Conservation (phyloP, 2,329 filamentous ascomycete genomes). For the Phaeosphaeriaceae sp. region DNA sequence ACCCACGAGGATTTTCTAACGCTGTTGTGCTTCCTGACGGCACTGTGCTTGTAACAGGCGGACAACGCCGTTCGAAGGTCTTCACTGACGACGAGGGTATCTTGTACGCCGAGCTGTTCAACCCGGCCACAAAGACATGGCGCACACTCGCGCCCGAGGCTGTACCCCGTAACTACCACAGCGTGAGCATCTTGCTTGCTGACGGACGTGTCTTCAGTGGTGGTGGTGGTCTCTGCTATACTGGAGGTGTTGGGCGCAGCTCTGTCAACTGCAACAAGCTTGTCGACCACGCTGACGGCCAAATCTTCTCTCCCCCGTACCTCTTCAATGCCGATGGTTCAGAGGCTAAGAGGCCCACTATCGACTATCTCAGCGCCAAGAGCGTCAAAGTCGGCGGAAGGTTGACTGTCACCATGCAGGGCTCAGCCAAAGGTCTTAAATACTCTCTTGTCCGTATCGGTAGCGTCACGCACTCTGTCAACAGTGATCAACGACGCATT, state of each 20-base stretch:
- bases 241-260: constrained; percentile 18
- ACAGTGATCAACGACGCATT: constrained; percentile 35
- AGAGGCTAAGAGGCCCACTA: constrained; percentile 21
- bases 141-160: constrained; percentile 28
- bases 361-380: constrained; percentile 18
- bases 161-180: constrained; percentile 36
- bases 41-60: constrained; percentile 34
- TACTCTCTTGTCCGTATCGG: constrained; percentile 32
- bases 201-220: constrained; percentile 34
- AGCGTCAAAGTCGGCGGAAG: constrained; percentile 28
- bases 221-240: constrained; percentile 35
- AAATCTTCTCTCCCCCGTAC: constrained; percentile 37
- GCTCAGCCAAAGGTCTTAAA: constrained; percentile 10
- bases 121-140: constrained; percentile 33
- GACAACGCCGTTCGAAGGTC: constrained; percentile 28
- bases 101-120: constrained; percentile 33
- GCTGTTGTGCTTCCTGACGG: constrained; percentile 37
- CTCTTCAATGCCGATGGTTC: constrained; percentile 34
- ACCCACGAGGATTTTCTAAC: constrained; percentile 31
- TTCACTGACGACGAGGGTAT: constrained; percentile 31
- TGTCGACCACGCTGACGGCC: constrained; percentile 35
- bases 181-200: constrained; percentile 29
- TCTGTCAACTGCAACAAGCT: constrained; percentile 36
- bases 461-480: constrained; percentile 37
- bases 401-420: constrained; percentile 17